Base-by-base conservation (phyloP, 2,329 filamentous ascomycete genomes). In the Sporothrix pseudoabietina region DNA sequence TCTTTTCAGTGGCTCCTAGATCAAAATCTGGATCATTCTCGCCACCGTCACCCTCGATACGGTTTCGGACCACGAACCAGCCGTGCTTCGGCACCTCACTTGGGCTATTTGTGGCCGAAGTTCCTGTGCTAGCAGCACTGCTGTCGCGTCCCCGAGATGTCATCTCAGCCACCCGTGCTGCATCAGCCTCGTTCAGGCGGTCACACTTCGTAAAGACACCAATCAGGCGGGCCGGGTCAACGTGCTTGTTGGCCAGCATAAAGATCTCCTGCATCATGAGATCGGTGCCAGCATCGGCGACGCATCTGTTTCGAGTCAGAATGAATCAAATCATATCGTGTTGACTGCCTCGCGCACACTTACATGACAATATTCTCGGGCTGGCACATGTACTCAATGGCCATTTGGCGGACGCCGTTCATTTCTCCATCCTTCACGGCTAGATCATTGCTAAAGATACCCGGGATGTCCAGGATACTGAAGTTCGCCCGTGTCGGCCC, bases 231-330 rank as follows among this genome's bases (percentile, higher is more conserved):
- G 47, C 49, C 16, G 22, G 19, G 16, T 69, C 66, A 30, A 69
- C 65, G 26, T 55, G 66, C 47, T 55, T 39, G 47, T 69, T 69
- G 44, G 47, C 66, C 1, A 54, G 47, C 30, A 22, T 69, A 16
- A 54, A 69, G 9, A 54, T 69, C 16, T 69, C 65, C 47, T 69
- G 65, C 65, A 69, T 69, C 65, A 69, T 54, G 44, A 69, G 65
- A 69, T 69, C 47, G 6, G 65, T 69, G 26, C 65, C 65, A 6
- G 65, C 65, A 69, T 54, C 65, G 4, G 47, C 44, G 14, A 54
- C 44, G 9, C 65, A 69, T 35, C 44, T 54, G 2, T 8, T n/a
- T n/a, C 44, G 44, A 54, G 44, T 54, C 39, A 39, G 32, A 39
- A 7, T 2, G 16, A 52, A 2, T 26, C 26, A 26, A 26, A 2